phyloP scores from a whole-genome alignment of 1,284 basidiomycete genomes.

The Calocybe gambosa region DNA sequence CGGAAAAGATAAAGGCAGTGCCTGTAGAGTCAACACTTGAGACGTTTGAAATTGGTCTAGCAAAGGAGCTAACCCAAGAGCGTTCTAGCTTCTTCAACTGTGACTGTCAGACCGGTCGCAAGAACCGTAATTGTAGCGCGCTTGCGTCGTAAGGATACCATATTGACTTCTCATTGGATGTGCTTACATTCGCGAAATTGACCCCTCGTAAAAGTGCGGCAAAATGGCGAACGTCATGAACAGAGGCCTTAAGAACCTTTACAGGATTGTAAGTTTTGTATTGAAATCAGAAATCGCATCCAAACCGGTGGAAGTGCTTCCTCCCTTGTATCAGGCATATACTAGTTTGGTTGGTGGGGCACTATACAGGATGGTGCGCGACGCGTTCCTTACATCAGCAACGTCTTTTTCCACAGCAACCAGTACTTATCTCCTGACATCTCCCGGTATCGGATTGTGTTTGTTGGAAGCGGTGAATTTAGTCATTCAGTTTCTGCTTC shows the following conservation, averaged over 20 bases:
- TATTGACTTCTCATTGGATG: slow-evolving; percentile 8
- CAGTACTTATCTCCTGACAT: too few relatives aligned
- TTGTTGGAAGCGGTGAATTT: too few relatives aligned
- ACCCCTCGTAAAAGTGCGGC: slow-evolving; percentile 72
- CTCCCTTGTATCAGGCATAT: background rate
- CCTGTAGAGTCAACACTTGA: slow-evolving; percentile 37
- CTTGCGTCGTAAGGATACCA: slow-evolving; percentile 31
- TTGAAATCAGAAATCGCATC: background rate
- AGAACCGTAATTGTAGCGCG: slow-evolving; percentile 75
- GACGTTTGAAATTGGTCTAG: background rate
- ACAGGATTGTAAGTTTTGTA: background rate
- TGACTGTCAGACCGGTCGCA: slow-evolving; percentile 68
- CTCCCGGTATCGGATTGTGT: too few relatives aligned
- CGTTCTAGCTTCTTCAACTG: slow-evolving; percentile 82
- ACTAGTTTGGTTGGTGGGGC: too few relatives aligned
- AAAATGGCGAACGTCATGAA: slow-evolving; percentile 75
- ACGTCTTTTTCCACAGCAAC: too few relatives aligned
- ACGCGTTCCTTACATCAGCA: too few relatives aligned
- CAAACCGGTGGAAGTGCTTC: slow-evolving; percentile 13
- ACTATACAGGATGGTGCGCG: too few relatives aligned
- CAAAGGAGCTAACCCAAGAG: slow-evolving; percentile 54
- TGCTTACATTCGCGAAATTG: slow-evolving; percentile 65
- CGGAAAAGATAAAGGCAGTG: slow-evolving; percentile 78
- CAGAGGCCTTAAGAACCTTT: slow-evolving; percentile 72
- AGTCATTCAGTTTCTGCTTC: too few relatives aligned